phyloP scores from a whole-genome alignment of 2,329 filamentous ascomycete genomes.

The Trichoderma pleuroti region DNA sequence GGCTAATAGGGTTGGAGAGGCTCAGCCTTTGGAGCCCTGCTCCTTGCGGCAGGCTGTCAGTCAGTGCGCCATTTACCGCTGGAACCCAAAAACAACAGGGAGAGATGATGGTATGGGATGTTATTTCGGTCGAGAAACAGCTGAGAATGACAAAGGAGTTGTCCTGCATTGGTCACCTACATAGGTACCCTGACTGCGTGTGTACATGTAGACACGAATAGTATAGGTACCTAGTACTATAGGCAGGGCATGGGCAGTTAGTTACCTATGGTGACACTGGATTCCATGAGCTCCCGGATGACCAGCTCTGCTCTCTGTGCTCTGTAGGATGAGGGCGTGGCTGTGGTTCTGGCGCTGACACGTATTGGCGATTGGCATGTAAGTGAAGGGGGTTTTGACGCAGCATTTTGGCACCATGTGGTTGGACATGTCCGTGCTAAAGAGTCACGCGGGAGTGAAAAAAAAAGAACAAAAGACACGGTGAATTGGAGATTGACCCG shows the following conservation, averaged over 20 bases:
- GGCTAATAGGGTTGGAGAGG: not conserved
- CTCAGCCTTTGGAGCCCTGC: conserved; percentile 3
- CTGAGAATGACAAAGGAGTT: not conserved
- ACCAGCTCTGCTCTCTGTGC: not conserved
- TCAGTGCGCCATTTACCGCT: not conserved
- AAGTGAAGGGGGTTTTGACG: not conserved
- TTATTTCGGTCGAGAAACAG: not conserved
- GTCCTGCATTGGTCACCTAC: not conserved
- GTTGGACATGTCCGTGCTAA: conserved; percentile 12
- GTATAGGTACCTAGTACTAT: not conserved
- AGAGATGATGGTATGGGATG: not conserved
- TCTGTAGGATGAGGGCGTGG: not conserved
- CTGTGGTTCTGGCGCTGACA: conserved; percentile 14
- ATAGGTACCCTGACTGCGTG: not conserved
- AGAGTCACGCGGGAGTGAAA: conserved; percentile 1
- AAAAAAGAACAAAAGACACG: not conserved
- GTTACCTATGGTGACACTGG: not conserved
- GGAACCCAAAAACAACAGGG: too few relatives aligned
- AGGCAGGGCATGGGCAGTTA: not conserved
- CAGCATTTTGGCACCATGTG: not conserved
- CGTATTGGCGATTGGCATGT: conserved; percentile 7
- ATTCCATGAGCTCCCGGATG: not conserved
- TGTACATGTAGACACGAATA: not conserved
- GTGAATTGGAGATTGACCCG: not conserved
- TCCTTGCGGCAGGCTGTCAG: not conserved